Evolutionary conservation across 441 rosid species (phyloP).

Genomic region (Omphalea diandra): DNA sequence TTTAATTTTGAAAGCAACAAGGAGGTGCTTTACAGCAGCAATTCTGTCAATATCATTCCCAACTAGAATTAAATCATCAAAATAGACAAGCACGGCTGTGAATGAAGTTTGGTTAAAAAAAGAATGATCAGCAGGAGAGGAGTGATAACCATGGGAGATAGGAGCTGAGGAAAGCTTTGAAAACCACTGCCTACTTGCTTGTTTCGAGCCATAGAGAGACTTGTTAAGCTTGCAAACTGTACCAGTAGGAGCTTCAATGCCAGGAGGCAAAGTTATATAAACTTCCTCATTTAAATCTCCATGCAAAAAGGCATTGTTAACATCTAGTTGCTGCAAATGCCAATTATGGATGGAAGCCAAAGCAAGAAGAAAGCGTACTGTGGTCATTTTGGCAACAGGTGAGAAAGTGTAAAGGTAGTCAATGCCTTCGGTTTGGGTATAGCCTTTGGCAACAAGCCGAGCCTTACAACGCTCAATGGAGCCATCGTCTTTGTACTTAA

Average conservation of each 20-base stretch:
- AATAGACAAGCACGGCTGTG: not conserved
- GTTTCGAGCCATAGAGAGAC: not conserved
- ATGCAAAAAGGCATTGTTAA: too few relatives aligned
- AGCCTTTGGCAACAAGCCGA: not conserved
- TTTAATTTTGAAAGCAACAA: not conserved
- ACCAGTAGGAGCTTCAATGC: not conserved
- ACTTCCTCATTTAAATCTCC: not conserved
- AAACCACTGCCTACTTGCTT: not conserved
- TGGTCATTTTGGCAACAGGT: not conserved
- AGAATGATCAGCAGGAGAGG: not conserved
- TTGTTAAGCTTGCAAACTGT: not conserved
- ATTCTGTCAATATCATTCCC: not conserved
- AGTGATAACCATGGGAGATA: not conserved
- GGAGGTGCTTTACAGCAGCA: not conserved
- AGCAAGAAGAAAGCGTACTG: not conserved
- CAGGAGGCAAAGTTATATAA: not conserved
- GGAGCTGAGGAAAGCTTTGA: not conserved
- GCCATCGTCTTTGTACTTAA: not conserved
- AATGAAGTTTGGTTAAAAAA: too few relatives aligned
- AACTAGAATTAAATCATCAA: not conserved
- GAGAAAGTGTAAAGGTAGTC: not conserved
- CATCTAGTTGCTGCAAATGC: not conserved
- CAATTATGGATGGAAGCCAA: not conserved
- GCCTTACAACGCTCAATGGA: not conserved
- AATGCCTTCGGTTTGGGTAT: not conserved